These are phyloP conservation scores for Leptomonas seymouri DNA, from an alignment of 208 protist genomes.

Conservation along the genomic window DNA sequence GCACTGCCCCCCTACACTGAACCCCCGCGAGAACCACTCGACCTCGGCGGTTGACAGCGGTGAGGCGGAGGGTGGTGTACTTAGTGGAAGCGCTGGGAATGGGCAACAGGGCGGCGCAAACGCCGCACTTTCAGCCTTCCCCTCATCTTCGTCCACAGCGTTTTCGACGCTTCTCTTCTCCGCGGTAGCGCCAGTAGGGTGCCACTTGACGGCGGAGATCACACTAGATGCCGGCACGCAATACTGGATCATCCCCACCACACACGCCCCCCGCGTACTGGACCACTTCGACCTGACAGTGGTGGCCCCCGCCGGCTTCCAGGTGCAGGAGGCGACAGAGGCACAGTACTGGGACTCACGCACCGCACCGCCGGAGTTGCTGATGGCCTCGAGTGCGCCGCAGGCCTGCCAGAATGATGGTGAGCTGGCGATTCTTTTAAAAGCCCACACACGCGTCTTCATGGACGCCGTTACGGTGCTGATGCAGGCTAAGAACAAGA, in stretches of 20 bases:
- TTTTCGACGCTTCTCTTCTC: conserved; percentile 35
- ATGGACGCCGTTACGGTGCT: conserved; percentile 15
- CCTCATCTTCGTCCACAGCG: neutral
- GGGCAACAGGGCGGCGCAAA: neutral
- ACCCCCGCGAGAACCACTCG: neutral
- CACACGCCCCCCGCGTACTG: conserved; percentile 43
- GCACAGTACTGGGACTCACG: conserved; percentile 58
- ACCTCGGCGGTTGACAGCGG: neutral
- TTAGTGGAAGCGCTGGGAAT: neutral
- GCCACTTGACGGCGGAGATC: conserved; percentile 70
- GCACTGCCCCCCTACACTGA: conserved; percentile 16
- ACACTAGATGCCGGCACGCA: conserved; percentile 49
- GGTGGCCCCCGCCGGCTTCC: conserved; percentile 50
- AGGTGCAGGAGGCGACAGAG: conserved; percentile 52
- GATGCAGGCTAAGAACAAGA: neutral
- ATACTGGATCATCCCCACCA: conserved; percentile 88
- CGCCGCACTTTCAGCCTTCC: neutral
- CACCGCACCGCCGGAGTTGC: conserved; percentile 31
- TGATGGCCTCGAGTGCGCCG: neutral
- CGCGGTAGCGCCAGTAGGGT: conserved; percentile 48
- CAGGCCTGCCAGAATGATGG: conserved; percentile 18
- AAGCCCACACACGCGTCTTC: conserved; percentile 11
- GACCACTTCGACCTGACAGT: conserved; percentile 66
- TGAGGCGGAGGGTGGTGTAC: neutral
- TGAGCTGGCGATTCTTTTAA: conserved; percentile 28